Conservation (phyloP, 2,329 filamentous ascomycete species). For the Juglanconis sp. region DNA sequence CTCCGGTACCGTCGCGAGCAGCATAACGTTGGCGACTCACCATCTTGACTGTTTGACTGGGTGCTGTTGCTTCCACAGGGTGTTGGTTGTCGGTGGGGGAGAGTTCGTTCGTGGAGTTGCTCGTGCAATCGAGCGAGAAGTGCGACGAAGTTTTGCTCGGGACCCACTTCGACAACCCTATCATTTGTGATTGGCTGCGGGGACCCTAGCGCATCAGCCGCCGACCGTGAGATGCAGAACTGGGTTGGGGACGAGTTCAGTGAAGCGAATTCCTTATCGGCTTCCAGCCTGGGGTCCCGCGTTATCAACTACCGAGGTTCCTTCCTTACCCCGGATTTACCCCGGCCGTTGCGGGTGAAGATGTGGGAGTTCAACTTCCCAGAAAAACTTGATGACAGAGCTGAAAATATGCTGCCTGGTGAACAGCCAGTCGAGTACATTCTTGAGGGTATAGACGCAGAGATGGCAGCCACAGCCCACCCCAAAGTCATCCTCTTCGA, state of each 20-base stretch:
- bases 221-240: neutral
- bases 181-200: neutral
- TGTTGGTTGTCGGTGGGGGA: slow-evolving; percentile 32
- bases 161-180: slow-evolving; percentile 4
- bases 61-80: slow-evolving; percentile 31
- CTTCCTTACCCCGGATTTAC: neutral
- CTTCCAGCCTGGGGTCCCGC: neutral
- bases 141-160: neutral
- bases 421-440: slow-evolving; percentile 28
- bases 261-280: too few species aligned
- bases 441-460: slow-evolving; percentile 28
- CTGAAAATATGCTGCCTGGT: slow-evolving; percentile 19
- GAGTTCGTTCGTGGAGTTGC: slow-evolving; percentile 10
- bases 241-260: slow-evolving; percentile 10
- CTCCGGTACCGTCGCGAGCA: neutral
- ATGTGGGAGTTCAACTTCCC: neutral
- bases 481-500: slow-evolving; percentile 86
- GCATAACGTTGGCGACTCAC: slow-evolving; percentile 51
- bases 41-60: slow-evolving; percentile 61
- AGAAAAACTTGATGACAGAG: neutral
- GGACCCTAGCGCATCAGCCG: slow-evolving; percentile 3
- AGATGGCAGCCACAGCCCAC: slow-evolving; percentile 43
- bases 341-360: neutral
- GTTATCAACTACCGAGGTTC: neutral
- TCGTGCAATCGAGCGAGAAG: neutral